phyloP scores from a whole-genome alignment of 129 eudicot species.

The Centella asiatica region DNA sequence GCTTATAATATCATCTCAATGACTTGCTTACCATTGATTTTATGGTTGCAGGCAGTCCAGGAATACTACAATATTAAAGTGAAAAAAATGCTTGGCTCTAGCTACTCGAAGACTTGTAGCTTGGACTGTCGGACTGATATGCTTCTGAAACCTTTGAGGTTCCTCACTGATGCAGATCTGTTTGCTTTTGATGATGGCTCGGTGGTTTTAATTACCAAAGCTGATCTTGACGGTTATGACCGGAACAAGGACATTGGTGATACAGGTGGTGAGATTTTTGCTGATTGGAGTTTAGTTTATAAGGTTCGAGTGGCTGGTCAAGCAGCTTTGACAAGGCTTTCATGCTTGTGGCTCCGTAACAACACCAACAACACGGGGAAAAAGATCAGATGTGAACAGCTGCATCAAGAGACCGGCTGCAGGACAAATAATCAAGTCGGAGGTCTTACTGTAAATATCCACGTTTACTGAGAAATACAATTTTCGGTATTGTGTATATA shows the following conservation, averaged over 20 bases:
- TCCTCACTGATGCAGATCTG: slow-evolving; percentile 24
- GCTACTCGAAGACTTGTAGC: slow-evolving; percentile 5
- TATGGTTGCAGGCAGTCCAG: slow-evolving; percentile 43
- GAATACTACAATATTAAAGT: slow-evolving; percentile 39
- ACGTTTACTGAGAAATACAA: not conserved
- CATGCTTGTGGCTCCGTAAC: slow-evolving; percentile 41
- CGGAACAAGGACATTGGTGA: slow-evolving; percentile 10
- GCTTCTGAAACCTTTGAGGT: slow-evolving; percentile 9
- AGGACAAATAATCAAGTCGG: slow-evolving; percentile 11
- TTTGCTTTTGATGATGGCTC: slow-evolving; percentile 59
- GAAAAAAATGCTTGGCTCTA: slow-evolving; percentile 10
- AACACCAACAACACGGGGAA: slow-evolving; percentile 20
- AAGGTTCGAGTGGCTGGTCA: slow-evolving; percentile 40
- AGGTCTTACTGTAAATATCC: slow-evolving; percentile 11
- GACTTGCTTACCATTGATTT: not conserved
- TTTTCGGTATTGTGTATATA: too few relatives aligned
- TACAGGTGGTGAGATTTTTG: slow-evolving; percentile 19
- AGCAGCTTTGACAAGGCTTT: slow-evolving; percentile 43
- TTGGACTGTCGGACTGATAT: not conserved
- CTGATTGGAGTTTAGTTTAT: slow-evolving; percentile 36
- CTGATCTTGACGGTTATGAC: slow-evolving; percentile 59
- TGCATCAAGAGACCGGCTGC: slow-evolving; percentile 10
- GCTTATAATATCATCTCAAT: not conserved
- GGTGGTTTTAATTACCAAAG: slow-evolving; percentile 45
- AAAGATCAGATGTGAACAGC: slow-evolving; percentile 10